Percentiles rank a stretch among this genome's conserved stretches.
These are phyloP conservation scores for Stenogyne calaminthoides DNA, from an alignment of 305 asterid species.

Conservation along the genomic window DNA sequence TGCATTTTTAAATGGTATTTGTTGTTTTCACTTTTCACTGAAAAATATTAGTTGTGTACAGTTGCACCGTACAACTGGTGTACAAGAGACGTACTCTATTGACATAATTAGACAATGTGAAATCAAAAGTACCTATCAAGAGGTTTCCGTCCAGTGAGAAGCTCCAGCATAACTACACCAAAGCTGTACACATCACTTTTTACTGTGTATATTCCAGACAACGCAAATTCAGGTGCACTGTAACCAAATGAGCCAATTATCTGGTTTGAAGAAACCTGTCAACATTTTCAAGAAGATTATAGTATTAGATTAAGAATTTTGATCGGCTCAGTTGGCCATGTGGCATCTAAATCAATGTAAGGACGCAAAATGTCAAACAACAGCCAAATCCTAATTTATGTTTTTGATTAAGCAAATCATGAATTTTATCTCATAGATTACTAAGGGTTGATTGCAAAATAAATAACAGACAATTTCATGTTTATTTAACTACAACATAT, in stretches of 20 bases:
- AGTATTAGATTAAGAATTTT: background rate
- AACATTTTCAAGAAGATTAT: slow-evolving; percentile 18
- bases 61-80: too few species aligned
- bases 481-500: too few species aligned
- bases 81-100: too few species aligned
- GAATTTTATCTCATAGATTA: background rate
- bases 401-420: background rate
- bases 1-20: too few species aligned
- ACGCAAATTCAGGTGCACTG: slow-evolving; percentile 93
- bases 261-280: slow-evolving; percentile 78
- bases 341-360: background rate
- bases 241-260: slow-evolving; percentile 90
- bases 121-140: slow-evolving; percentile 74
- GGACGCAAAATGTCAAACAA: slow-evolving; percentile 1
- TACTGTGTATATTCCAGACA: slow-evolving; percentile 90
- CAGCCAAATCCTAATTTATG: background rate
- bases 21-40: too few species aligned
- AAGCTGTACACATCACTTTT: slow-evolving; percentile 96
- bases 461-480: too few species aligned
- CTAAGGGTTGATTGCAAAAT: too few species aligned
- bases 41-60: too few species aligned
- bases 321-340: background rate
- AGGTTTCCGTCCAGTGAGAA: slow-evolving; percentile 97
- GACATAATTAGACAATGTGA: background rate
- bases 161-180: slow-evolving; percentile 97